A percentile compares a stretch with the other conserved stretches of the same genome.
Evolutionary conservation across 2,329 filamentous ascomycete genomes (phyloP).

Genomic region (Thielaviopsis cerberus): DNA sequence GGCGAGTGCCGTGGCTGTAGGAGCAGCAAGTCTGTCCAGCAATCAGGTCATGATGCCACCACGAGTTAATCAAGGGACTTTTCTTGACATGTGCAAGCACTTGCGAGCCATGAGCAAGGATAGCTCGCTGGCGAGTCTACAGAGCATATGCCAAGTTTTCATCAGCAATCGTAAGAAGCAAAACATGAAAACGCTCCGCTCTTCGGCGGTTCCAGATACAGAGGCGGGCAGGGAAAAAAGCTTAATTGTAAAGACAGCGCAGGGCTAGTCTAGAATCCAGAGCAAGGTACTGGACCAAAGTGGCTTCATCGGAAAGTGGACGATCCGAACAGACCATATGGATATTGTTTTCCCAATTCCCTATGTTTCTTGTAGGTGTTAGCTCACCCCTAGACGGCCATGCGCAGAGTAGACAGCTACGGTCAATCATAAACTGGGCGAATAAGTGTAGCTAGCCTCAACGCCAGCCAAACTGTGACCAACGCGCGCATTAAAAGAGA

Average conservation of each 20-base stretch:
- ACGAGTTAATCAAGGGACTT: background rate
- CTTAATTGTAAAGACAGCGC: background rate
- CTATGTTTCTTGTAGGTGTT: too few relatives aligned
- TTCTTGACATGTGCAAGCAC: background rate
- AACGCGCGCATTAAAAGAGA: too few relatives aligned
- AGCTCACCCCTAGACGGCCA: too few relatives aligned
- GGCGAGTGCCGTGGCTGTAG: background rate
- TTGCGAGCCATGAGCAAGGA: background rate
- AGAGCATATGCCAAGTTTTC: background rate
- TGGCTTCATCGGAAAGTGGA: conserved; percentile 2
- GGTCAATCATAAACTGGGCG: too few relatives aligned
- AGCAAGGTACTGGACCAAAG: background rate
- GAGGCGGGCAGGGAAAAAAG: too few relatives aligned
- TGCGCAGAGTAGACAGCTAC: too few relatives aligned
- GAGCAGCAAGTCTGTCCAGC: background rate
- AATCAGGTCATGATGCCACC: background rate
- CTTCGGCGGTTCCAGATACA: background rate
- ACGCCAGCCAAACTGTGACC: too few relatives aligned
- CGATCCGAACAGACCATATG: background rate
- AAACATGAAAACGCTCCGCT: background rate
- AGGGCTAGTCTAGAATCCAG: background rate
- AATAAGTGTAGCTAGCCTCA: too few relatives aligned
- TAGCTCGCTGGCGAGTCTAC: background rate
- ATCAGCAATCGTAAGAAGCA: background rate
- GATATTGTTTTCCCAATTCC: background rate